Evolutionary conservation across 805 yeast species (phyloP).

Genomic region (Priceomyces fermenticarens): DNA sequence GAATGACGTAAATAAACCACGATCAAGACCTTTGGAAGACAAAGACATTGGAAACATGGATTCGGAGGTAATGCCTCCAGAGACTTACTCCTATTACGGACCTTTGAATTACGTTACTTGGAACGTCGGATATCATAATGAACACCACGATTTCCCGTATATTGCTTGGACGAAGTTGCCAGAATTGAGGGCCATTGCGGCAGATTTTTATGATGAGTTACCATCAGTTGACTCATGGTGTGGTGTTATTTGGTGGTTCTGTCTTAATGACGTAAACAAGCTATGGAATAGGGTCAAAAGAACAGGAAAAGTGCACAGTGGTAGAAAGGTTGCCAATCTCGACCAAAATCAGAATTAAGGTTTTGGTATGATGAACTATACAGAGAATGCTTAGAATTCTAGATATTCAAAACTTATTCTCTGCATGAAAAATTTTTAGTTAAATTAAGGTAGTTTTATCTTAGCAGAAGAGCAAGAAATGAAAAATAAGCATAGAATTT

Average conservation of each 20-base stretch:
- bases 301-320: conserved; percentile 35
- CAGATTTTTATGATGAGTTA: conserved; percentile 77
- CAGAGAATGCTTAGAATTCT: conserved; percentile 1
- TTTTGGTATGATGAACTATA: neutral
- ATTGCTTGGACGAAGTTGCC: conserved; percentile 86
- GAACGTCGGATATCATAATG: conserved; percentile 94
- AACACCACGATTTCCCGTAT: conserved; percentile 94
- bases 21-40: conserved; percentile 32
- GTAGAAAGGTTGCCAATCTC: conserved; percentile 19
- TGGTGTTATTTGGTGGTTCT: conserved; percentile 69
- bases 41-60: conserved; percentile 21
- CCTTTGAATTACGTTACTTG: conserved; percentile 72
- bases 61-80: conserved; percentile 50
- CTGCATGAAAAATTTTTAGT: neutral
- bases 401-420: neutral
- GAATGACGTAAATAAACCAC: conserved; percentile 48
- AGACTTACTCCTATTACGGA: conserved; percentile 89
- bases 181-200: conserved; percentile 59
- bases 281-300: conserved; percentile 84
- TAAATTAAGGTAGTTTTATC: too few species aligned
- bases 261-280: conserved; percentile 62
- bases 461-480: conserved; percentile 1
- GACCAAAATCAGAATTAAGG: conserved; percentile 6
- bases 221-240: conserved; percentile 80
- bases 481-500: neutral